Evolutionary conservation across 2,329 filamentous ascomycete species (phyloP).

Genomic region (Didymella glomerata): DNA sequence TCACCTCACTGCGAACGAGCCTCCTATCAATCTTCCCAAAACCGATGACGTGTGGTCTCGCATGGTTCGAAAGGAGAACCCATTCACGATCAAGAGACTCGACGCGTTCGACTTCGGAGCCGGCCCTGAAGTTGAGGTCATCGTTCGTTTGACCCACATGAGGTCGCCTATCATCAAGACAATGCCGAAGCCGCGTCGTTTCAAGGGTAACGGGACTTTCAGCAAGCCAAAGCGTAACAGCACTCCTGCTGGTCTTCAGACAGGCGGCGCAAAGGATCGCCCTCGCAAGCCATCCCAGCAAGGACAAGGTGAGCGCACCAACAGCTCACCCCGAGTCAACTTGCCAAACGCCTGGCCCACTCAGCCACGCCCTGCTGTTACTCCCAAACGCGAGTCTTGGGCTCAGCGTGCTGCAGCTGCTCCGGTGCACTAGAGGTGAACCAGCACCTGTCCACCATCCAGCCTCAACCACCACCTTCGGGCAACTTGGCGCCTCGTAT

Average conservation of each 20-base stretch:
- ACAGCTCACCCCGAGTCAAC: conserved; percentile 36
- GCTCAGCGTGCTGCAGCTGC: conserved; percentile 22
- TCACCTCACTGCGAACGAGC: conserved; percentile 46
- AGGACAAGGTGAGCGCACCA: conserved; percentile 37
- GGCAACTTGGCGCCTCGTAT: background rate
- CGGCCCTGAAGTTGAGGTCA: conserved; percentile 40
- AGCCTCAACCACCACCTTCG: background rate
- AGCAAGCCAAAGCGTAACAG: conserved; percentile 41
- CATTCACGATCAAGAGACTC: conserved; percentile 39
- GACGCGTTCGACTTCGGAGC: conserved; percentile 38
- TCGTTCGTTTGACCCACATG: conserved; percentile 40
- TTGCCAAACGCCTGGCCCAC: conserved; percentile 38
- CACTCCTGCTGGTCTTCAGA: conserved; percentile 29
- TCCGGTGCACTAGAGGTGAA: conserved; percentile 12
- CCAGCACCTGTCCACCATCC: background rate
- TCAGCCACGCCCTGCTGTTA: conserved; percentile 33
- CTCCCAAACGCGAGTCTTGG: conserved; percentile 28
- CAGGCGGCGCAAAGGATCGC: conserved; percentile 35
- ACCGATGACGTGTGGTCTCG: conserved; percentile 30
- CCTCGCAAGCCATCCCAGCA: conserved; percentile 45
- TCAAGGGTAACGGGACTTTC: conserved; percentile 22
- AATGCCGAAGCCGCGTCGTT: conserved; percentile 39
- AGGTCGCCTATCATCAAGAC: conserved; percentile 38
- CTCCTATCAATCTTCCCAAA: conserved; percentile 34
- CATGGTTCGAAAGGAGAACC: conserved; percentile 40